Conservation (phyloP, 306 rosid genomes). For the Argentina anserina region DNA sequence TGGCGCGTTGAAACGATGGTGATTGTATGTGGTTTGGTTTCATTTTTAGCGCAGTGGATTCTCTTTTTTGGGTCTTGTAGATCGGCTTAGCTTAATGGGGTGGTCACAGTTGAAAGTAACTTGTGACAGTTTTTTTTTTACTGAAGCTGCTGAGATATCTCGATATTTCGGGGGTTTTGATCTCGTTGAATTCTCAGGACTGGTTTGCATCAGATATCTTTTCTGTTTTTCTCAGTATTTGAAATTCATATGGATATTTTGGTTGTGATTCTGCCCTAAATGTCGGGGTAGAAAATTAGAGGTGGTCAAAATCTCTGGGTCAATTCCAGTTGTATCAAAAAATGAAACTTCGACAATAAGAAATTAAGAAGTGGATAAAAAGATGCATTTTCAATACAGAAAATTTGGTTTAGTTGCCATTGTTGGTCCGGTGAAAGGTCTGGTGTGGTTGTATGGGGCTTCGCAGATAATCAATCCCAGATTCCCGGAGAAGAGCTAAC, state of each 20-base stretch:
- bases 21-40: background rate
- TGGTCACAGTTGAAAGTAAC: background rate
- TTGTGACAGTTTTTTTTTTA: too few species aligned
- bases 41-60: background rate
- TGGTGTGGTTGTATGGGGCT: too few species aligned
- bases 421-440: too few species aligned
- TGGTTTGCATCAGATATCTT: background rate
- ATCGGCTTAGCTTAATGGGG: background rate
- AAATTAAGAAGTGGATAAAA: too few species aligned
- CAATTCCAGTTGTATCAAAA: too few species aligned
- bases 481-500: too few species aligned
- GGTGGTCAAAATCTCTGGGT: background rate
- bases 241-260: background rate
- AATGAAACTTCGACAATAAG: too few species aligned
- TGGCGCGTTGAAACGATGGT: background rate
- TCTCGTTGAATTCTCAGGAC: background rate
- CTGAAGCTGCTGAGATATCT: too few species aligned
- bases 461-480: too few species aligned
- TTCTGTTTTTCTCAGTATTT: background rate
- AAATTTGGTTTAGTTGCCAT: too few species aligned
- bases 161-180: too few species aligned
- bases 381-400: too few species aligned
- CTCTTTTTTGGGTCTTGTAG: background rate
- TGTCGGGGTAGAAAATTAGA: background rate
- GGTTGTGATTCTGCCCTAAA: background rate